phyloP scores from a whole-genome alignment of 106 monocot genomes.

The Phalaenopsis aphrodite region DNA sequence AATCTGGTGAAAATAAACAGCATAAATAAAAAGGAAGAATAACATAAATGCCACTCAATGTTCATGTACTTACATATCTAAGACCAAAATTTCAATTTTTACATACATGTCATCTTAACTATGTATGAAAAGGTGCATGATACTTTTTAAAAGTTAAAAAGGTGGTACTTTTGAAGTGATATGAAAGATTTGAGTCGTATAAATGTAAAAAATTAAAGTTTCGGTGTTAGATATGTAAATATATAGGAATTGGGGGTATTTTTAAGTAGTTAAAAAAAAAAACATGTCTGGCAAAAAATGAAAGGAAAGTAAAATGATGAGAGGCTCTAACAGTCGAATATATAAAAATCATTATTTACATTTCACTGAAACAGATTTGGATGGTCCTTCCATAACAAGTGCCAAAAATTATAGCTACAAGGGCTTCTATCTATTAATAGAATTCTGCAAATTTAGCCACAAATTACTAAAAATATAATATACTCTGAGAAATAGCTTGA shows the following conservation, averaged over 20 bases:
- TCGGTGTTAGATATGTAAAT: no score
- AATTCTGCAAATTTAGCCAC: neutral
- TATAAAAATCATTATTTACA: neutral
- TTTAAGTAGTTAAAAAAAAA: no score
- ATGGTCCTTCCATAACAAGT: neutral
- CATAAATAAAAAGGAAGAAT: neutral
- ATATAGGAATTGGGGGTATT: no score
- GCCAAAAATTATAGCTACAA: neutral
- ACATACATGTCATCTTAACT: no score
- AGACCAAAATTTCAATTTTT: no score
- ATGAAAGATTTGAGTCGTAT: no score
- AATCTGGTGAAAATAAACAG: constrained; percentile 26
- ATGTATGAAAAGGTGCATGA: no score
- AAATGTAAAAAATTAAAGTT: no score
- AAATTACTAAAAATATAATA: neutral
- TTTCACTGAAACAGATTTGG: neutral
- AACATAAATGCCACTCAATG: no score
- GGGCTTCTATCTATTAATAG: neutral
- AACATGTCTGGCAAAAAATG: neutral
- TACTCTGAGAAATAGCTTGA: neutral
- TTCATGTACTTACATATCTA: no score
- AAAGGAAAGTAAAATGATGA: neutral
- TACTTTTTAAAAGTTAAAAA: no score
- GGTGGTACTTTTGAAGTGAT: no score
- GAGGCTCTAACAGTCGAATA: neutral